Conservation (phyloP, 2,329 filamentous ascomycete genomes). For the Colletotrichum coccodes region DNA sequence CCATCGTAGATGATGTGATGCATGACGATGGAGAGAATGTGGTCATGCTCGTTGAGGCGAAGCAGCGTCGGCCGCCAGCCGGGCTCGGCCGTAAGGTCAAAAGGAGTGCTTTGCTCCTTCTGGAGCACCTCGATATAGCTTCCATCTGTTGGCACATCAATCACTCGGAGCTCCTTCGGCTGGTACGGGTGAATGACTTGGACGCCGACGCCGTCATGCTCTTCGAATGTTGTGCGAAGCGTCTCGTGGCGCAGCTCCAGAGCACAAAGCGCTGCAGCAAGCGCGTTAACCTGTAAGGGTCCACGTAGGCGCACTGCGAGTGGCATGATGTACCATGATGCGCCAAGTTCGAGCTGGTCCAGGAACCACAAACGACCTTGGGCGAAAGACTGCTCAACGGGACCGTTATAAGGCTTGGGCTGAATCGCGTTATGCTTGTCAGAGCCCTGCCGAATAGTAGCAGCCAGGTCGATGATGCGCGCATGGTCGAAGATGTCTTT, state of each 20-base stretch:
- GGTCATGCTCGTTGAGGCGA: not conserved
- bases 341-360: not conserved
- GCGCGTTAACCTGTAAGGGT: not conserved
- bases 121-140: not conserved
- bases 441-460: not conserved
- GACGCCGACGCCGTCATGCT: not conserved
- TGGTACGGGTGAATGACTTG: not conserved
- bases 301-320: not conserved
- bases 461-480: slow-evolving; percentile 10
- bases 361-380: slow-evolving; percentile 9
- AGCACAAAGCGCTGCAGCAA: not conserved
- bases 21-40: slow-evolving; percentile 9
- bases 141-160: not conserved
- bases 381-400: slow-evolving; percentile 2
- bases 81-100: not conserved
- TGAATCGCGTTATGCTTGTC: not conserved
- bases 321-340: not conserved
- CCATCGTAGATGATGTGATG: slow-evolving; percentile 12
- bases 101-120: not conserved
- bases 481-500: slow-evolving; percentile 29
- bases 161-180: not conserved
- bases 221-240: not conserved
- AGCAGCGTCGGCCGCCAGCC: not conserved
- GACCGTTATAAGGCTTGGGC: not conserved
- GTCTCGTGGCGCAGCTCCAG: not conserved